Percentiles rank a stretch among this genome's conserved stretches.
Evolutionary conservation across 2,329 filamentous ascomycete species (phyloP).

Genomic region (Periconia sp.): DNA sequence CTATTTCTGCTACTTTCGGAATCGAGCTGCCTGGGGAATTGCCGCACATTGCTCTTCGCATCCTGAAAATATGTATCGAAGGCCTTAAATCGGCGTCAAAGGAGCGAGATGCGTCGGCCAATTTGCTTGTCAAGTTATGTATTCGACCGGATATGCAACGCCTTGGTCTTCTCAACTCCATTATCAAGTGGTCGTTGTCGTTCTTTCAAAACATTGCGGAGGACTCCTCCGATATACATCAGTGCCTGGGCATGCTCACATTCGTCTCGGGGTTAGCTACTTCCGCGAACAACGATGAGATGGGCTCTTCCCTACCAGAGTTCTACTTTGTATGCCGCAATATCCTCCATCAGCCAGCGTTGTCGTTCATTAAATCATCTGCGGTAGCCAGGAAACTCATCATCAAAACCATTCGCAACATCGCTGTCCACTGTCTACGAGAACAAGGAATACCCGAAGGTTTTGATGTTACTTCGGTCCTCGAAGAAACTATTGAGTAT

Average conservation of each 20-base stretch:
- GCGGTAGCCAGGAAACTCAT: conserved; percentile 79
- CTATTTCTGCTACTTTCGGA: conserved; percentile 37
- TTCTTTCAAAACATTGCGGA: conserved; percentile 55
- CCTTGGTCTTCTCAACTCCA: conserved; percentile 66
- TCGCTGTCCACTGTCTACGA: conserved; percentile 66
- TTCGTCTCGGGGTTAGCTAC: conserved; percentile 75
- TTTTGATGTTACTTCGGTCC: conserved; percentile 41
- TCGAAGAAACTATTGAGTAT: conserved; percentile 82
- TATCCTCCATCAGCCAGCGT: conserved; percentile 57
- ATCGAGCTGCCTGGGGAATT: conserved; percentile 61
- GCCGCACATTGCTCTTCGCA: conserved; percentile 69
- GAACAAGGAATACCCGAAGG: conserved; percentile 29
- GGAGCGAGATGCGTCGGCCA: conserved; percentile 84
- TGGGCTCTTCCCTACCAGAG: conserved; percentile 64
- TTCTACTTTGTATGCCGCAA: conserved; percentile 68
- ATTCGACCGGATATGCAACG: conserved; percentile 86
- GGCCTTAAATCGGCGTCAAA: conserved; percentile 79
- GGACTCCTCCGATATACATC: conserved; percentile 62
- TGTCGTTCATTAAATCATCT: conserved; percentile 65
- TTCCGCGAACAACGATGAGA: conserved; percentile 72
- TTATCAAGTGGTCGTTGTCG: conserved; percentile 71
- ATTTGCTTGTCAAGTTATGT: conserved; percentile 77
- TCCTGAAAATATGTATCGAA: conserved; percentile 70
- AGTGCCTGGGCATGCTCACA: conserved; percentile 75
- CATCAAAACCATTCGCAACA: conserved; percentile 80